A percentile compares a stretch with the other conserved stretches of the same genome.
Conservation (phyloP, 345 rosid genomes). For the Erucastrum elatum region DNA sequence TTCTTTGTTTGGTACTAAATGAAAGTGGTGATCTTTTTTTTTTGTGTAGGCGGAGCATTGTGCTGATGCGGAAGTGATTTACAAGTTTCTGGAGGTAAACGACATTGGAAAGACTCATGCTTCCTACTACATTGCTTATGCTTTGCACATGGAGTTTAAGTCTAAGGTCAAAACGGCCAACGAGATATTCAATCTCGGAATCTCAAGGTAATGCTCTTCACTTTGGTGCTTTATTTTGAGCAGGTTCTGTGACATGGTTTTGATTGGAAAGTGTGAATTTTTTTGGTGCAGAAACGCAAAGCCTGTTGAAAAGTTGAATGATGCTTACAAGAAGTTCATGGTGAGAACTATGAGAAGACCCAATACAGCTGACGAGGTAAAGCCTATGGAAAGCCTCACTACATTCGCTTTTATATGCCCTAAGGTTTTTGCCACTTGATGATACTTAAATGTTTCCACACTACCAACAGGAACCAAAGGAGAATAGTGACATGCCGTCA, state of each 20-base stretch:
- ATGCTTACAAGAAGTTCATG: constrained; percentile 73
- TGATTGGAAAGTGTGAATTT: not conserved
- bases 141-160: constrained; percentile 77
- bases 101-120: constrained; percentile 79
- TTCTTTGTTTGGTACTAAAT: not conserved
- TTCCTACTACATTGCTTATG: constrained; percentile 63
- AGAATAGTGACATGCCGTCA: constrained; percentile 49
- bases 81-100: constrained; percentile 74
- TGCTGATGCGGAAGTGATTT: constrained; percentile 74
- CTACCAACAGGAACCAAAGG: constrained; percentile 54
- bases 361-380: constrained; percentile 58
- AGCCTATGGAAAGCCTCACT: not conserved
- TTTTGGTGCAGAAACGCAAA: constrained; percentile 62
- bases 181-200: constrained; percentile 71
- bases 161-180: constrained; percentile 73
- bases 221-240: not conserved
- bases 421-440: not conserved
- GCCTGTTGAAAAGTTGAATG: constrained; percentile 74
- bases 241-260: not conserved
- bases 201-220: constrained; percentile 52
- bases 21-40: not conserved
- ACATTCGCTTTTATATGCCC: not conserved
- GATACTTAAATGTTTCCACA: constrained; percentile 1
- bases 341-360: constrained; percentile 62
- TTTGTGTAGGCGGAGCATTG: constrained; percentile 76